These are phyloP conservation scores for Eragrostis nindensis DNA, from an alignment of 176 grass and related monocot species.

Conservation along the genomic window DNA sequence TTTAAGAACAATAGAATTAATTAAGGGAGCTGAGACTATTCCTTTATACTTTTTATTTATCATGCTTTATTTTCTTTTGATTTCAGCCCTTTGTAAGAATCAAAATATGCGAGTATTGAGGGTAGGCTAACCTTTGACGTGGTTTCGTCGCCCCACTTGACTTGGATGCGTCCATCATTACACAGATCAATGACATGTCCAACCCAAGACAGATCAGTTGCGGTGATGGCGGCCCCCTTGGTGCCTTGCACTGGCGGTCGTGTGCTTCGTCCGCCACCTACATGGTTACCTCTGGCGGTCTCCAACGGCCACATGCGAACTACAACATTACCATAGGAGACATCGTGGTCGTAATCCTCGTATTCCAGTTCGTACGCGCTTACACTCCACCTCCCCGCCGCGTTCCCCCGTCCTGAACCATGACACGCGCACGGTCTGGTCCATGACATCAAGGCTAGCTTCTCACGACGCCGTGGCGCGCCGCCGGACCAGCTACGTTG, in stretches of 20 bases:
- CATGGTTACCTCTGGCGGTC: too few species aligned
- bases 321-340: not conserved
- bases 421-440: not conserved
- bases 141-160: constrained; percentile 13
- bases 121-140: not conserved
- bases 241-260: too few species aligned
- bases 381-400: not conserved
- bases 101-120: too few species aligned
- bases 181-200: not conserved
- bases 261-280: too few species aligned
- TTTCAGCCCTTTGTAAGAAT: not conserved
- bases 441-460: not conserved
- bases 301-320: not conserved
- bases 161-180: not conserved
- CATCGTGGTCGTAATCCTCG: not conserved
- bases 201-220: not conserved
- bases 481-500: too few species aligned
- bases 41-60: too few species aligned
- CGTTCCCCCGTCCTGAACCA: not conserved
- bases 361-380: not conserved
- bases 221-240: too few species aligned
- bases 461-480: not conserved
- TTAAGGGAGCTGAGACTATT: too few species aligned
- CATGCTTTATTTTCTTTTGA: too few species aligned
- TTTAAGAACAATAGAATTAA: too few species aligned